Conservation (phyloP, 1,139 yeast species). For the Suhomyces ambrosiae region DNA sequence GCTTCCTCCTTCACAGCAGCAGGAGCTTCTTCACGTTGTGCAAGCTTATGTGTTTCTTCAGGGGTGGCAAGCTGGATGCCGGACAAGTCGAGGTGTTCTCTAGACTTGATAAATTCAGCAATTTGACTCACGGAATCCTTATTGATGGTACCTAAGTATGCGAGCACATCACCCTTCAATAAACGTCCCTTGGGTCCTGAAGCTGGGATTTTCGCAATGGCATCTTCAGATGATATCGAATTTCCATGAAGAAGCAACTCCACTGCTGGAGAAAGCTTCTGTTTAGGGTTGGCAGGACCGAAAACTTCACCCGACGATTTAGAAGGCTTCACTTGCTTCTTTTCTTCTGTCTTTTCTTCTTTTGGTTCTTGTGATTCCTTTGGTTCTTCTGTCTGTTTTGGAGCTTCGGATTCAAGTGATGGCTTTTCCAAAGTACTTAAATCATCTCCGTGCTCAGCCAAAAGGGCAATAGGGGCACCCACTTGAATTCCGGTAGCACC, state of each 20-base stretch:
- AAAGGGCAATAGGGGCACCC: constrained; percentile 84
- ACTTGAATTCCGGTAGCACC: constrained; percentile 83
- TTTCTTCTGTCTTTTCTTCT: constrained; percentile 10
- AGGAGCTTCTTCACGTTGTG: constrained; percentile 20
- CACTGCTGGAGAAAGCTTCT: constrained; percentile 81
- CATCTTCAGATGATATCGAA: constrained; percentile 66
- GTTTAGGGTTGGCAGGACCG: constrained; percentile 59
- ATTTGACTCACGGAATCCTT: constrained; percentile 54
- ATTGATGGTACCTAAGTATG: constrained; percentile 73
- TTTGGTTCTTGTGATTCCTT: constrained; percentile 10
- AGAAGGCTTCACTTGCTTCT: too few relatives aligned
- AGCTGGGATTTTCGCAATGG: constrained; percentile 70
- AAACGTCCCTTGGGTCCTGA: constrained; percentile 89
- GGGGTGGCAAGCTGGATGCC: constrained; percentile 60
- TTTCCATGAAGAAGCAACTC: constrained; percentile 62
- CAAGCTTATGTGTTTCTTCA: constrained; percentile 16
- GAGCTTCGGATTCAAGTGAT: constrained; percentile 34
- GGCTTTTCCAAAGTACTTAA: constrained; percentile 66
- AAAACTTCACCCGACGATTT: constrained; percentile 23
- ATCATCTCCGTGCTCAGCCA: constrained; percentile 90
- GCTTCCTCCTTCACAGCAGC: constrained; percentile 20
- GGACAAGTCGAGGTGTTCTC: constrained; percentile 73
- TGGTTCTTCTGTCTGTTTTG: constrained; percentile 20
- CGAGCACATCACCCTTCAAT: constrained; percentile 88
- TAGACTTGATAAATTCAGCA: constrained; percentile 56